Evolutionary conservation across 768 basidiomycete genomes (phyloP), one percentile per base, ranked within the genome.

Genomic region (Lactarius quietus): DNA sequence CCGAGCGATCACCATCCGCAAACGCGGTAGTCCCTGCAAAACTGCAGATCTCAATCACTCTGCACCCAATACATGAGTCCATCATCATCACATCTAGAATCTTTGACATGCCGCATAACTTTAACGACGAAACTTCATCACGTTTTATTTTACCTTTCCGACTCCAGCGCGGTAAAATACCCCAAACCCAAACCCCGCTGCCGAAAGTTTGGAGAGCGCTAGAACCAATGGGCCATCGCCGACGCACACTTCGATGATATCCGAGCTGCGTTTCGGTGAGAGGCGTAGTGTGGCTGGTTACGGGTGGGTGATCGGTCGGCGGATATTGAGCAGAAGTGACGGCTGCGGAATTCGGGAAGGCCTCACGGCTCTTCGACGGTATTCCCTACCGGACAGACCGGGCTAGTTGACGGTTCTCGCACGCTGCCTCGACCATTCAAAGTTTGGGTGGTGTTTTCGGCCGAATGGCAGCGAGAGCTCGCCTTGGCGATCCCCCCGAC

Each of bases 241-340:
- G 59, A 33, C 8, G 26, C 20, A 35, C 28, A n/a, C 26, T 57
- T 35, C 23, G 48, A 26, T 26, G 55, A 43, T 57, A 20, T 17
- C 36, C 55, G 56, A 41, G 56, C 39, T 60, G 23, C 38, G 28
- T 57, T 45, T 58, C 38, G 28, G 41, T 28, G 60, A 52, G 56
- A 61, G 56, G 59, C 35, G 14, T 28, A 28, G 39, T 57, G 62
- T 59, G 59, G 56, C 29, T 66, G 65, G 65, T 62, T 62, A 66
- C n/a, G n/a, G n/a, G 59, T 35, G 65, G 31, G 51, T 58, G 65
- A 58, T 66, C 61, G 51, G 61, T n/a, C n/a, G n/a, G 58, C 65
- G 65, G 61, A 66, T 45, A 66, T n/a, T 66, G 48, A 61, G 59
- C 59, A 38, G 59, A 66, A 62, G 65, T 20, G 26, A 38, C 10